A percentile compares a stretch with the other conserved stretches of the same genome.
These are phyloP conservation scores for Pyricularia grisea DNA, from an alignment of 2,329 filamentous ascomycete species.

Conservation along the genomic window DNA sequence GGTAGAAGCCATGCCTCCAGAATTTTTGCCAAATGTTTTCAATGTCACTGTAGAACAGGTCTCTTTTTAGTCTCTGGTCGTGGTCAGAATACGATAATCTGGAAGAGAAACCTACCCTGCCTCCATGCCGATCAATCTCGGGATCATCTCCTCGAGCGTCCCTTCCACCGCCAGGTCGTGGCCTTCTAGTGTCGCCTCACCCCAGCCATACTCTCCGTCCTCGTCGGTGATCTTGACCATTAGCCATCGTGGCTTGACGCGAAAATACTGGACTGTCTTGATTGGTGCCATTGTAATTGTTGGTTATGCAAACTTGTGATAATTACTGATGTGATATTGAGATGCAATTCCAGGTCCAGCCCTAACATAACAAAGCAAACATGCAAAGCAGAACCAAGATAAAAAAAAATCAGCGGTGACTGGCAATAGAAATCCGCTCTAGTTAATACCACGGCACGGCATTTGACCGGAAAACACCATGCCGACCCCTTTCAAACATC, in stretches of 20 bases:
- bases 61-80: not conserved
- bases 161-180: constrained; percentile 59
- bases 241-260: constrained; percentile 57
- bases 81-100: not conserved
- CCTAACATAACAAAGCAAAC: no score
- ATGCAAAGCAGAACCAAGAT: no score
- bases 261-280: constrained; percentile 54
- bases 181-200: constrained; percentile 57
- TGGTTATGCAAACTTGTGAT: not conserved
- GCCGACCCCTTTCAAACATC: not conserved
- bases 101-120: constrained; percentile 38
- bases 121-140: constrained; percentile 48
- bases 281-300: constrained; percentile 27
- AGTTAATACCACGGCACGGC: not conserved
- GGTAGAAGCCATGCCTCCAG: constrained; percentile 58
- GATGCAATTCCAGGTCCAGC: not conserved
- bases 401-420: not conserved
- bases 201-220: constrained; percentile 51
- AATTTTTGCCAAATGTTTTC: constrained; percentile 62
- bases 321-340: not conserved
- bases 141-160: constrained; percentile 49
- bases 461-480: not conserved
- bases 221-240: constrained; percentile 60
- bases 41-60: constrained; percentile 40
- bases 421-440: not conserved